Base-by-base conservation (phyloP, 371 early-diverging fungal species). In the Actinomortierella ambigua region DNA sequence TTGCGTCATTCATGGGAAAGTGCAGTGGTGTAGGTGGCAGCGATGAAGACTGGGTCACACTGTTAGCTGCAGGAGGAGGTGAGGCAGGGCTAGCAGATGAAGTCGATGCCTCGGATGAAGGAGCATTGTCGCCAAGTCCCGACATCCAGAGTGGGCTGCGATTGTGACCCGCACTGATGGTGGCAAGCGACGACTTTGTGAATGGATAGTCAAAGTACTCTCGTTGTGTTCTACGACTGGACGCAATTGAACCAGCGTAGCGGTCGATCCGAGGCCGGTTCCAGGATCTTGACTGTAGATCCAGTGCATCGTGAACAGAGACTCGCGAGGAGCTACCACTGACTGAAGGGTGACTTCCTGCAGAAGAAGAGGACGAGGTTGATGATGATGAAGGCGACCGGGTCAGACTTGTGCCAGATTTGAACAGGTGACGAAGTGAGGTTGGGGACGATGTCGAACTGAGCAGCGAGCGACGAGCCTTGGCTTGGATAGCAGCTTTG, bases 21-120 rank as follows among this genome's bases (percentile, higher is more conserved):
- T 71, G 71, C 24, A 65, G 50, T 51, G 71, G 71, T n/a, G 71
- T 65, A 6, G 71, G 71, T 13, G 65, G 71, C n/a, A 71, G 39
- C 14, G 66, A 68, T 2, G 63, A 61, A 15, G 71, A 3, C 49
- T 71, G 70, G 1, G 70, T 53, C 11, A 57, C 62, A 22, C 53
- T 61, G 15, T 61, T 48, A 24, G 71, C 65, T 5, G 66, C 65
- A n/a, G 65, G 65, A 2, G 65, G 51, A 6, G 71, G 71, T 1
- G 71, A 65, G 11, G 11, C 34, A 34, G 34, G 34, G 34, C 34
- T 34, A 34, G 7, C 34, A 11, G 34, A 34, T 11, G 34, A 34
- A 11, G 34, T 34, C 34, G 34, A 34, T 6, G 11, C 34, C 11
- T 11, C 34, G 11, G 34, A 4, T 11, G 34, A 34, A 34, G 34